Evolutionary conservation across 768 basidiomycete genomes (phyloP).

Genomic region (Lactarius psammicola): DNA sequence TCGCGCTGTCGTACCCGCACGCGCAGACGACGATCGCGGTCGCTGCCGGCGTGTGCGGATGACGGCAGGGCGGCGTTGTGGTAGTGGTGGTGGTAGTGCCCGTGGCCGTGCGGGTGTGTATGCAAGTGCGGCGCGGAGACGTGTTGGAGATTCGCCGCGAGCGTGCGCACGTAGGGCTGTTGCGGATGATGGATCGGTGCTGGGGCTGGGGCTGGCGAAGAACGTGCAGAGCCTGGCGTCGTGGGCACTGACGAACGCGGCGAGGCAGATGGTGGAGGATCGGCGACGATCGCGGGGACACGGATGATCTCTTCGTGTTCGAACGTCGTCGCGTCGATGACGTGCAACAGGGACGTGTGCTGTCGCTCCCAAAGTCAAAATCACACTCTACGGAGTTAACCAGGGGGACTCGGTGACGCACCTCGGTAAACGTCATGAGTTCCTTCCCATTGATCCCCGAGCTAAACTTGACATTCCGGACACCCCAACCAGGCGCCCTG

Average conservation of each 20-base stretch:
- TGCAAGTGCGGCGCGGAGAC: conserved; percentile 14
- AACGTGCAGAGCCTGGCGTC: conserved; percentile 17
- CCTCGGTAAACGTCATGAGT: conserved; percentile 88
- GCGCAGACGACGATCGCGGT: conserved; percentile 8
- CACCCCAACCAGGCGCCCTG: conserved; percentile 77
- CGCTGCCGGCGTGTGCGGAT: not conserved
- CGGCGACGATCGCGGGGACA: conserved; percentile 45
- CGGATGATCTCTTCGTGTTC: conserved; percentile 69
- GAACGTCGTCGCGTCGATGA: conserved; percentile 86
- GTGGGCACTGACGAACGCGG: conserved; percentile 23
- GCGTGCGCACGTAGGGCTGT: conserved; percentile 15
- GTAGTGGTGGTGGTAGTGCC: conserved; percentile 22
- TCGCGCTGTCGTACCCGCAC: conserved; percentile 19
- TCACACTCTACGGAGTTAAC: not conserved
- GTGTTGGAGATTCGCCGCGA: not conserved
- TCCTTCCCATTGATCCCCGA: conserved; percentile 60
- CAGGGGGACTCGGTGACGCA: conserved; percentile 36
- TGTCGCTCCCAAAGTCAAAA: conserved; percentile 34
- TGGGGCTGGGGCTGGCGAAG: not conserved
- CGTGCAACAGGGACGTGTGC: conserved; percentile 81
- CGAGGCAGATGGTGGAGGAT: conserved; percentile 26
- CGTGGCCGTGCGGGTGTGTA: conserved; percentile 15
- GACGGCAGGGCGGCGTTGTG: not conserved
- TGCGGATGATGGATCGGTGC: conserved; percentile 11
- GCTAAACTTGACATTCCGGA: conserved; percentile 83